phyloP scores from a whole-genome alignment of 345 rosid genomes.

The Cardiospermum halicacabum region DNA sequence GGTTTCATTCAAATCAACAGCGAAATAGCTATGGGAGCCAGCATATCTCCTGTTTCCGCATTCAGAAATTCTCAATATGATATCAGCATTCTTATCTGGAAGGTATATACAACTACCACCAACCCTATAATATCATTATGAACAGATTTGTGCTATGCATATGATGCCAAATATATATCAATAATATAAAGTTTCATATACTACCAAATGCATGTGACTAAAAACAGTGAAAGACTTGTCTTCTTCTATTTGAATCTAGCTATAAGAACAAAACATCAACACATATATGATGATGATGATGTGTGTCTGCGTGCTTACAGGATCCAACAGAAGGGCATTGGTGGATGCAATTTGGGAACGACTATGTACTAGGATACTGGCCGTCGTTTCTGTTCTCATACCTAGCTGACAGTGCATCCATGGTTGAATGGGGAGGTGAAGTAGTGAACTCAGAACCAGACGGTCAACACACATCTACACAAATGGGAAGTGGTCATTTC shows the following conservation, averaged over 20 bases:
- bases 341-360: slow-evolving; percentile 99
- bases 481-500: slow-evolving; percentile 93
- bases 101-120: too few species aligned
- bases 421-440: slow-evolving; percentile 99
- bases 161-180: not conserved
- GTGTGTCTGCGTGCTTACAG: slow-evolving; percentile 19
- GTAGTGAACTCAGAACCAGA: slow-evolving; percentile 85
- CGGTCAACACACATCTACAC: slow-evolving; percentile 86
- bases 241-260: slow-evolving; percentile 14
- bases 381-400: slow-evolving; percentile 94
- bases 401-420: slow-evolving; percentile 83
- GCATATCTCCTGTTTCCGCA: slow-evolving; percentile 90
- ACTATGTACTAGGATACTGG: slow-evolving; percentile 86
- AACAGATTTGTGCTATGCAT: too few species aligned
- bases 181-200: slow-evolving; percentile 2
- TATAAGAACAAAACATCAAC: not conserved
- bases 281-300: too few species aligned
- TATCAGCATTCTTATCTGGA: slow-evolving; percentile 94
- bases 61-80: slow-evolving; percentile 87
- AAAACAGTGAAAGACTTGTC: slow-evolving; percentile 27
- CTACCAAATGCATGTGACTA: slow-evolving; percentile 25
- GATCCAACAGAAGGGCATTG: slow-evolving; percentile 97
- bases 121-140: too few species aligned
- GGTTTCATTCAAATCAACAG: slow-evolving; percentile 95
- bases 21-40: slow-evolving; percentile 95